A percentile compares a stretch with the other conserved stretches of the same genome.
Conservation (phyloP, 2,329 filamentous ascomycete genomes). For the Sporothrix schenckii region DNA sequence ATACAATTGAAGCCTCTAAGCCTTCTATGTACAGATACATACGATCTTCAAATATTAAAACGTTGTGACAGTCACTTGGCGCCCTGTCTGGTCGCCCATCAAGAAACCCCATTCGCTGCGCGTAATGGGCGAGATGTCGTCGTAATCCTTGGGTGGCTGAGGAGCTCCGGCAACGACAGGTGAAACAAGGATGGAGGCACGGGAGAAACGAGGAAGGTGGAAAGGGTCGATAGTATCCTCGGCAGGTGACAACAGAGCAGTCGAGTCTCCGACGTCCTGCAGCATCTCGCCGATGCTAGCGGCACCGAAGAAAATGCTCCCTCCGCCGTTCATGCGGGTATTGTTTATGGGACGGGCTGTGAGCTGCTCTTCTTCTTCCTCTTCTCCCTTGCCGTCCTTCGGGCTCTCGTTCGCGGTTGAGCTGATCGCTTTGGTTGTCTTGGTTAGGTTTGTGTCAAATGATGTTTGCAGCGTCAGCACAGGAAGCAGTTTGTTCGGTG, state of each 20-base stretch:
- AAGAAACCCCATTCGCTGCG: slow-evolving; percentile 66
- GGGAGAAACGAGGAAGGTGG: slow-evolving; percentile 15
- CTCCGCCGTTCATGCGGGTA: slow-evolving; percentile 30
- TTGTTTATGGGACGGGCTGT: slow-evolving; percentile 47
- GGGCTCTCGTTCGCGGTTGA: background rate
- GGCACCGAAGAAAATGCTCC: slow-evolving; percentile 39
- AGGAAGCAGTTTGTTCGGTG: slow-evolving; percentile 29
- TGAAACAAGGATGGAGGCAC: slow-evolving; percentile 2
- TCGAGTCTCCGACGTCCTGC: slow-evolving; percentile 29
- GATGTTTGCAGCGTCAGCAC: slow-evolving; percentile 45
- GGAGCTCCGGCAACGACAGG: slow-evolving; percentile 40
- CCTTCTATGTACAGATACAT: slow-evolving; percentile 20
- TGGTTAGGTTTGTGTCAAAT: slow-evolving; percentile 40
- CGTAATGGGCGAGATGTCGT: slow-evolving; percentile 65
- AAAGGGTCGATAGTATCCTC: background rate
- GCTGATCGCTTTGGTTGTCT: background rate
- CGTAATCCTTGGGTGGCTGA: slow-evolving; percentile 61
- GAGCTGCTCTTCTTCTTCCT: slow-evolving; percentile 41
- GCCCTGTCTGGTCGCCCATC: slow-evolving; percentile 53
- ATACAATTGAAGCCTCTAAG: background rate
- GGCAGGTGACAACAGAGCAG: background rate
- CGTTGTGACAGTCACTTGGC: slow-evolving; percentile 56
- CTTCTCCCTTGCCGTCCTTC: slow-evolving; percentile 14
- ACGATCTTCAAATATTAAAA: slow-evolving; percentile 43
- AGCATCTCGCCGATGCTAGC: slow-evolving; percentile 51